phyloP scores from a whole-genome alignment of 768 basidiomycete species.

The Termitomyces sp. region DNA sequence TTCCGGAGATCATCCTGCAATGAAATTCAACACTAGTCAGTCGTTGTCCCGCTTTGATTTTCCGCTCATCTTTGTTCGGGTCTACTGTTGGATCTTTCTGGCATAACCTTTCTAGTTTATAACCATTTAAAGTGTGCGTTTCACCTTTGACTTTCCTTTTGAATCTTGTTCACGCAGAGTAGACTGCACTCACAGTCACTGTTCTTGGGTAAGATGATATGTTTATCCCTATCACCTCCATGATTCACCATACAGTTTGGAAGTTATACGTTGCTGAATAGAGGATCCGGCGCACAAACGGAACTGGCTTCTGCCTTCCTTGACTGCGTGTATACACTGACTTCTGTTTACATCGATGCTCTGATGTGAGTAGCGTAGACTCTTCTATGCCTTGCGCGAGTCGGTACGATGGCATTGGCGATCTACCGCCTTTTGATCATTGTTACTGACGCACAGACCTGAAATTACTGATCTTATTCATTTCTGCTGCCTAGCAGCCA shows the following conservation, averaged over 20 bases:
- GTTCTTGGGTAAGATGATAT: background rate
- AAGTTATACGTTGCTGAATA: background rate
- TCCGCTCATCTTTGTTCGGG: background rate
- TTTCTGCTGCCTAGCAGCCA: too few relatives aligned
- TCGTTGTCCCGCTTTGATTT: background rate
- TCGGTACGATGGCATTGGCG: background rate
- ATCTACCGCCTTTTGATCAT: too few relatives aligned
- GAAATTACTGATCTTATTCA: too few relatives aligned
- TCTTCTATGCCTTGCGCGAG: background rate
- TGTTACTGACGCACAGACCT: too few relatives aligned
- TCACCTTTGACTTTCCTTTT: background rate
- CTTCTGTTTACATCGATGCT: too few relatives aligned
- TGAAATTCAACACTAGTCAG: constrained; percentile 4
- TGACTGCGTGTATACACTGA: background rate
- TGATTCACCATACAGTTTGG: background rate
- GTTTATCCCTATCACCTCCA: background rate
- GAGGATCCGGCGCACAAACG: background rate
- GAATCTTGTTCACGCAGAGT: background rate
- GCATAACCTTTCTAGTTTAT: background rate
- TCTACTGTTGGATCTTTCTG: background rate
- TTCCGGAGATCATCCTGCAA: constrained; percentile 1
- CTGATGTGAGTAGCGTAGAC: background rate
- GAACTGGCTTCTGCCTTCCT: background rate
- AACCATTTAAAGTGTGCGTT: background rate
- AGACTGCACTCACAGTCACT: background rate